Base-by-base conservation (phyloP, 2,329 filamentous ascomycete species). In the Pseudopyricularia cyperi region DNA sequence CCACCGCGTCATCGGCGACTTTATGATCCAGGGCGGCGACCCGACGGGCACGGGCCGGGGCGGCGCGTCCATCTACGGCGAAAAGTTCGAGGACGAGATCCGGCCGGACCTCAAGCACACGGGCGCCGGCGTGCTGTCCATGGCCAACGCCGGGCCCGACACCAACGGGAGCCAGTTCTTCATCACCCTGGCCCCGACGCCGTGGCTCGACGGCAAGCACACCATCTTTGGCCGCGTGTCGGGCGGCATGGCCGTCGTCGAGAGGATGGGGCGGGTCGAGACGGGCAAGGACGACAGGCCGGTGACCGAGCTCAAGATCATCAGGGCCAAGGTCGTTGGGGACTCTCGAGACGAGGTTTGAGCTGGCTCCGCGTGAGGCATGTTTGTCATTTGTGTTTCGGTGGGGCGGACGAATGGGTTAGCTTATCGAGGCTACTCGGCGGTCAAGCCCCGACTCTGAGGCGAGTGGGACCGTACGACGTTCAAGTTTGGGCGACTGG, bases 101-200 rank as follows among this genome's bases (percentile, higher is more conserved):
- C 50, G 44, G 17, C 69, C 81, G 2, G 71, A 73, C 4, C 72
- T 98, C 52, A 93, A 91, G 65, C 93, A 98, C 71, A 95, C 89
- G 0, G 91, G 91, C 35, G 90, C 91, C 4, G 91, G 91, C 1
- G 76, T 97, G n/a, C 71, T 98, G 60, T 89, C 83, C 69, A 98
- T 98, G 93, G 93, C 93, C 54, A 98, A 98, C 69, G 82, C 83
- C 15, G 93, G 93, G 0, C 87, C 88, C 8, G 82, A 97, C 66
- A 95, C 91, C 34, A 97, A 97, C 66, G 91, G 91, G 22, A 88
- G 82, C 54, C 93, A 97, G 69, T 98, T 97, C 69, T 97, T 97
- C 65, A 82, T 98, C 58, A 97, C 93, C 0, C 75, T 97, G 33
- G 91, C 89, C 7, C 91, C 91, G 4, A 91, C 93, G 15, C 93